phyloP scores from a whole-genome alignment of 1,284 basidiomycete species.

The Cutaneotrichosporon sp. region DNA sequence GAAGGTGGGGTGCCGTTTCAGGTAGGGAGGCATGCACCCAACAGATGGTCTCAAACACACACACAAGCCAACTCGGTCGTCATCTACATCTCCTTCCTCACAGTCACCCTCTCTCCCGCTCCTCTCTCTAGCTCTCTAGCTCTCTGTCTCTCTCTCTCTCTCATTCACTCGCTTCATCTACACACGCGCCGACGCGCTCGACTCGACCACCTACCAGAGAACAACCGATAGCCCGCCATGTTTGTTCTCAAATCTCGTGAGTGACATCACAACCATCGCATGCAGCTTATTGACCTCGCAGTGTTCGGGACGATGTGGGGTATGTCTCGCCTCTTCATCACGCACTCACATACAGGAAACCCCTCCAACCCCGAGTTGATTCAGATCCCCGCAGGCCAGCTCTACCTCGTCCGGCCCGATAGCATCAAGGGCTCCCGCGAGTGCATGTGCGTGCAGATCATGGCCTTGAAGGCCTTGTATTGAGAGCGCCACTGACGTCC shows the following conservation, averaged over 20 bases:
- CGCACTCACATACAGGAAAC: conserved; percentile 43
- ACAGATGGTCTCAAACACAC: neutral
- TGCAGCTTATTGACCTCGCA: conserved; percentile 47
- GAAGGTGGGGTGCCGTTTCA: conserved; percentile 3
- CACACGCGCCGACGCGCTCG: neutral
- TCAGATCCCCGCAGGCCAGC: conserved; percentile 88
- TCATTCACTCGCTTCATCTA: neutral
- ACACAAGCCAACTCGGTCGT: neutral
- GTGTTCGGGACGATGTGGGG: conserved; percentile 95
- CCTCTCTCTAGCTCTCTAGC: neutral
- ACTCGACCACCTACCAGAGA: neutral
- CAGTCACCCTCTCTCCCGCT: neutral
- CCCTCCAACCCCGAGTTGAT: conserved; percentile 86
- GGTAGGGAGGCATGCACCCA: neutral
- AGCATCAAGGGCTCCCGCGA: conserved; percentile 88
- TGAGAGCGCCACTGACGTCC: neutral
- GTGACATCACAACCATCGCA: conserved; percentile 49
- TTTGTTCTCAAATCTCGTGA: conserved; percentile 78
- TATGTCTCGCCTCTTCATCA: conserved; percentile 56
- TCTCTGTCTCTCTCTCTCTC: neutral
- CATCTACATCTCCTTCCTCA: neutral
- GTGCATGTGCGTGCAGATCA: conserved; percentile 78
- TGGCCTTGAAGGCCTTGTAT: neutral
- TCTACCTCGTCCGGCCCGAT: conserved; percentile 87
- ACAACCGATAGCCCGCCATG: conserved; percentile 54